Evolutionary conservation across 148 eudicot species (phyloP).

Genomic region (Selenicereus undatus): DNA sequence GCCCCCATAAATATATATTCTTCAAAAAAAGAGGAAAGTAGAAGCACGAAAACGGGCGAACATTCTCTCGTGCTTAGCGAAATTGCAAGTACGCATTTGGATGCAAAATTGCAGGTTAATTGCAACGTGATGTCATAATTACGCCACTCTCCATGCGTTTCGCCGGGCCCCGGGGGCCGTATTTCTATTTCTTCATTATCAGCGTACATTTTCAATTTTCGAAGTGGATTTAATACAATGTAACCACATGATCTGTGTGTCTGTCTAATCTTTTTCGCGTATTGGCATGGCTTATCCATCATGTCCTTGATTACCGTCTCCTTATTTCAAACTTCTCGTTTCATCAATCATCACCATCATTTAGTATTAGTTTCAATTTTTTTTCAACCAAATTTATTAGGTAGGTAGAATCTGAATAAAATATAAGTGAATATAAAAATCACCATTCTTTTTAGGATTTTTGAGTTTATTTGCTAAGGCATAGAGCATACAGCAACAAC

Average conservation of each 20-base stretch:
- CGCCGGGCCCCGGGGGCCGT: too few relatives aligned
- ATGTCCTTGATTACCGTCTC: constrained; percentile 2
- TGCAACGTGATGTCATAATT: background rate
- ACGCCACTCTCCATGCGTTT: background rate
- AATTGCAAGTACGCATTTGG: background rate
- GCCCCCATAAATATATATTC: background rate
- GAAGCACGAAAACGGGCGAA: background rate
- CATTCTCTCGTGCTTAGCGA: constrained; percentile 3
- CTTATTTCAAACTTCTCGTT: background rate
- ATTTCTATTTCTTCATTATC: too few relatives aligned
- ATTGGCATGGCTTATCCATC: background rate
- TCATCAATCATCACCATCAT: background rate
- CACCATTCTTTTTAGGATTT: too few relatives aligned
- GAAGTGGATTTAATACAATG: too few relatives aligned
- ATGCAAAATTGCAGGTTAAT: background rate
- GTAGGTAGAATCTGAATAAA: too few relatives aligned
- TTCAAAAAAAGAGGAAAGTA: background rate
- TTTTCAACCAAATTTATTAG: too few relatives aligned
- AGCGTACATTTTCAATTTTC: too few relatives aligned
- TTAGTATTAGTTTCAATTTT: background rate
- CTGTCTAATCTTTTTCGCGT: background rate
- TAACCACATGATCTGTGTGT: constrained; percentile 7
- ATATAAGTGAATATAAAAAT: too few relatives aligned
- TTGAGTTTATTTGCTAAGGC: too few relatives aligned
- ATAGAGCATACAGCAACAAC: too few relatives aligned